Percentiles rank a stretch among this genome's conserved stretches.
Evolutionary conservation across 2,329 filamentous ascomycete genomes (phyloP).

Genomic region (Sporothrix protearum): DNA sequence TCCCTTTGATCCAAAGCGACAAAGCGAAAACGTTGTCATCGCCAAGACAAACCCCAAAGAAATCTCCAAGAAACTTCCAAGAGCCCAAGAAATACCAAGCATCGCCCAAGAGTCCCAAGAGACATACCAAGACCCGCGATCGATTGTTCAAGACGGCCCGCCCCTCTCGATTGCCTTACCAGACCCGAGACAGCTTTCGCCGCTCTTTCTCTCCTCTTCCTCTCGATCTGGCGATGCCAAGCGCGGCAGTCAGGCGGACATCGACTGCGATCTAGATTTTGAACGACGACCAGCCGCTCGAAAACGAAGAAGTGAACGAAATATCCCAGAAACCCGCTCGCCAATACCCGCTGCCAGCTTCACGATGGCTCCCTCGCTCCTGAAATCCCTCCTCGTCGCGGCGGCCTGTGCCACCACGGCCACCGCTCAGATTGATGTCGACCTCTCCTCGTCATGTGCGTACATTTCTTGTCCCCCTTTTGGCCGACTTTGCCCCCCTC

Average conservation of each 20-base stretch:
- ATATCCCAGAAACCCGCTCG: no score
- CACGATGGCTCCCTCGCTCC: slow-evolving; percentile 19
- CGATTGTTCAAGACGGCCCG: background rate
- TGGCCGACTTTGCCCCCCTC: background rate
- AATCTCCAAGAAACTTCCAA: background rate
- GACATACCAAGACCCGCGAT: slow-evolving; percentile 7
- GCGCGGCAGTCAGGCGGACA: background rate
- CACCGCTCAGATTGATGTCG: slow-evolving; percentile 25
- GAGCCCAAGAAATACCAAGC: slow-evolving; percentile 9
- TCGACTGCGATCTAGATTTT: background rate
- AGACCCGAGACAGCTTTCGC: background rate
- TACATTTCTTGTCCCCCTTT: background rate
- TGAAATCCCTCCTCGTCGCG: slow-evolving; percentile 22
- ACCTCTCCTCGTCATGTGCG: slow-evolving; percentile 25
- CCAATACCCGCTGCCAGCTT: background rate
- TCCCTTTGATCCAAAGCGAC: background rate
- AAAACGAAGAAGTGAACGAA: background rate
- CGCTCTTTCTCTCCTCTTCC: background rate
- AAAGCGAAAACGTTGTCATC: slow-evolving; percentile 1
- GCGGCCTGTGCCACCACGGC: slow-evolving; percentile 24
- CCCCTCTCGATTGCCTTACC: background rate
- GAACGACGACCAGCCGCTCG: background rate
- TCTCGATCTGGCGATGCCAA: slow-evolving; percentile 5
- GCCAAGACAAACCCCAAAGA: slow-evolving; percentile 4
- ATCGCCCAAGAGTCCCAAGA: slow-evolving; percentile 10